These are phyloP conservation scores for Fusarium tupiense DNA, from an alignment of 2,329 filamentous ascomycete species.

Conservation along the genomic window DNA sequence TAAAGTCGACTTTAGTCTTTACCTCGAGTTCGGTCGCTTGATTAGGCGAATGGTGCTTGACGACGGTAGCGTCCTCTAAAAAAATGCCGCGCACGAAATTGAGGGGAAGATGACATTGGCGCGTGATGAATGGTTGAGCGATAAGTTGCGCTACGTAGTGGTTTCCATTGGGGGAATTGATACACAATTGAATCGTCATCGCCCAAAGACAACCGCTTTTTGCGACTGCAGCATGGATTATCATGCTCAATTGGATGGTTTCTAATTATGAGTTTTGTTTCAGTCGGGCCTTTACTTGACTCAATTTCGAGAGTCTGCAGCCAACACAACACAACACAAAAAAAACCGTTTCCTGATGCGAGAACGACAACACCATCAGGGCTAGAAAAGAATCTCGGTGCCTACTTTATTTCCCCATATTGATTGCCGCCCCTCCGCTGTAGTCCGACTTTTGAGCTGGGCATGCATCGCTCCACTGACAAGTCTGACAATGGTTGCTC, in stretches of 20 bases:
- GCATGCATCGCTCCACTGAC: background rate
- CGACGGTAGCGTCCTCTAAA: background rate
- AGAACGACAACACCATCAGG: slow-evolving; percentile 4
- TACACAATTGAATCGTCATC: slow-evolving; percentile 4
- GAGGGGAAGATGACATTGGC: slow-evolving; percentile 28
- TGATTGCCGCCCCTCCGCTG: slow-evolving; percentile 21
- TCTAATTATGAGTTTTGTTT: slow-evolving; percentile 1
- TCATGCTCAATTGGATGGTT: background rate
- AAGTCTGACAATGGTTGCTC: background rate
- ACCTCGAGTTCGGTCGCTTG: slow-evolving; percentile 3
- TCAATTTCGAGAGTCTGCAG: background rate
- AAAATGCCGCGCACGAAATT: slow-evolving; percentile 22
- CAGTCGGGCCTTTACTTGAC: slow-evolving; percentile 18
- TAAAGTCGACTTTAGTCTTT: background rate
- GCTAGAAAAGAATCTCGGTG: slow-evolving; percentile 13
- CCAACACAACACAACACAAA: background rate
- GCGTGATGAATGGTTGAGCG: slow-evolving; percentile 19
- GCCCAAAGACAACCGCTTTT: background rate
- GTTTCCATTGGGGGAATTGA: slow-evolving; percentile 1
- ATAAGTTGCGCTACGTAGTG: background rate
- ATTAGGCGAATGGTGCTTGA: slow-evolving; percentile 20
- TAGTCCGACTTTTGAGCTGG: background rate
- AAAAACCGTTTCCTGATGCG: background rate
- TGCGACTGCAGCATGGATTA: background rate
- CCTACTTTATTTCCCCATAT: slow-evolving; percentile 24